Percentiles rank a stretch among this genome's conserved stretches.
Evolutionary conservation across 768 basidiomycete species (phyloP).

Genomic region (Tricholoma saponaceum): DNA sequence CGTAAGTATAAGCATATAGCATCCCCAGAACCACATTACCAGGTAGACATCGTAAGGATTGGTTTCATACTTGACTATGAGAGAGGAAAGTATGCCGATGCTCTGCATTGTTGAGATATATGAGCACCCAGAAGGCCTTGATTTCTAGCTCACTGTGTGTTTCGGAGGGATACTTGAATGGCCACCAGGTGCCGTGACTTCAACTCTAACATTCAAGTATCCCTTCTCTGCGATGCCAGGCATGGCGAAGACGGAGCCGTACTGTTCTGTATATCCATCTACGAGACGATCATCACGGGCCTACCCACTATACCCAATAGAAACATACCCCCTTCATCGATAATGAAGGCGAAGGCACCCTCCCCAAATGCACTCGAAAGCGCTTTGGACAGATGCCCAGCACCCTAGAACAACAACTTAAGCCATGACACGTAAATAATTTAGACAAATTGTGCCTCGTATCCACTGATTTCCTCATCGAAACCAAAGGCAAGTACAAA

Average conservation of each 20-base stretch:
- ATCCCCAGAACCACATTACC: slow-evolving; percentile 26
- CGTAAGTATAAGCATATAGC: background rate
- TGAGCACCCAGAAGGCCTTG: background rate
- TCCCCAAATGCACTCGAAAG: slow-evolving; percentile 64
- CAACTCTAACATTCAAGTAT: slow-evolving; percentile 55
- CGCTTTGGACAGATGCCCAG: slow-evolving; percentile 38
- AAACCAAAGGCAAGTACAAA: slow-evolving; percentile 67
- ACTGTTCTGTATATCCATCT: slow-evolving; percentile 47
- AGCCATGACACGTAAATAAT: background rate
- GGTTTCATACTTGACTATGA: slow-evolving; percentile 66
- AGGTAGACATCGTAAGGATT: slow-evolving; percentile 55
- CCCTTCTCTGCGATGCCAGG: slow-evolving; percentile 78
- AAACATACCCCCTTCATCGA: slow-evolving; percentile 84
- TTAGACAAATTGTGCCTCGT: slow-evolving; percentile 27
- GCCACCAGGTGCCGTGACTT: slow-evolving; percentile 69
- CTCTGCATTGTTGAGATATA: slow-evolving; percentile 35
- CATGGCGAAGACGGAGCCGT: slow-evolving; percentile 52
- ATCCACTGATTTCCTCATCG: slow-evolving; percentile 68
- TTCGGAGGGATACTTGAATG: slow-evolving; percentile 82
- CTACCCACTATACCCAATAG: background rate
- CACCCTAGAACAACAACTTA: slow-evolving; percentile 42
- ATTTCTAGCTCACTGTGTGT: slow-evolving; percentile 56
- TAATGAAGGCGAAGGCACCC: slow-evolving; percentile 68
- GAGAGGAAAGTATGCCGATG: slow-evolving; percentile 74
- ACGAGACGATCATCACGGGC: background rate